Percentiles rank a stretch among this genome's conserved stretches.
phyloP scores from a whole-genome alignment of 169 alveolate genomes.

The Plasmodium vinckei region DNA sequence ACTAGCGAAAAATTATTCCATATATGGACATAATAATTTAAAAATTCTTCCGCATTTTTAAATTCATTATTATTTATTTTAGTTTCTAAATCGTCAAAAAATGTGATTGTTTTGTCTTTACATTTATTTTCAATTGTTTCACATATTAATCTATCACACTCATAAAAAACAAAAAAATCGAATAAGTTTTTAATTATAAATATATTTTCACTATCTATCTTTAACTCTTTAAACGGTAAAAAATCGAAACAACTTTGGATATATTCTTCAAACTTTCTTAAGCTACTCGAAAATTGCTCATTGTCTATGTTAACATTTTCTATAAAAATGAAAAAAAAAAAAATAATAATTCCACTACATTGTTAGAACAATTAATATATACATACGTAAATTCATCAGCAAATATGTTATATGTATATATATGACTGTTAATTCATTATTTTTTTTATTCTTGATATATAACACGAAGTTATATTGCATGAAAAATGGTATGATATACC shows the following conservation, averaged over 20 bases:
- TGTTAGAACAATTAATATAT: too few species aligned
- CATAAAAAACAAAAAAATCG: conserved; percentile 63
- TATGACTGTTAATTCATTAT: too few species aligned
- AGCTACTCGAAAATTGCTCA: conserved; percentile 9
- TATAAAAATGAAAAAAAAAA: background rate
- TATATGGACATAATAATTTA: conserved; percentile 32
- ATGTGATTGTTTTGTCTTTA: conserved; percentile 23
- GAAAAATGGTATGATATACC: too few species aligned
- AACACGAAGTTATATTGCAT: too few species aligned
- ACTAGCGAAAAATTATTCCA: conserved; percentile 59
- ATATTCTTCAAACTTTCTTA: conserved; percentile 50
- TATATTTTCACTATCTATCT: conserved; percentile 27
- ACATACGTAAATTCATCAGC: too few species aligned
- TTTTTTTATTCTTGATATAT: too few species aligned
- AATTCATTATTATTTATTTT: conserved; percentile 50
- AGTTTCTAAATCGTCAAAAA: conserved; percentile 17
- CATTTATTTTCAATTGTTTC: conserved; percentile 42
- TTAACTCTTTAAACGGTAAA: conserved; percentile 36
- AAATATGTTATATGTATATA: too few species aligned
- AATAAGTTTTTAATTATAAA: conserved; percentile 26
- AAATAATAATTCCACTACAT: too few species aligned
- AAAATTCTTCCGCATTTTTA: conserved; percentile 47
- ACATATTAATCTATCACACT: conserved; percentile 55
- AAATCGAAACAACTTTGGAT: conserved; percentile 21
- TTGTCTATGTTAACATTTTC: conserved; percentile 34